These are phyloP conservation scores for Hypoxylon sp. DNA, from an alignment of 2,329 filamentous ascomycete genomes.

Conservation along the genomic window DNA sequence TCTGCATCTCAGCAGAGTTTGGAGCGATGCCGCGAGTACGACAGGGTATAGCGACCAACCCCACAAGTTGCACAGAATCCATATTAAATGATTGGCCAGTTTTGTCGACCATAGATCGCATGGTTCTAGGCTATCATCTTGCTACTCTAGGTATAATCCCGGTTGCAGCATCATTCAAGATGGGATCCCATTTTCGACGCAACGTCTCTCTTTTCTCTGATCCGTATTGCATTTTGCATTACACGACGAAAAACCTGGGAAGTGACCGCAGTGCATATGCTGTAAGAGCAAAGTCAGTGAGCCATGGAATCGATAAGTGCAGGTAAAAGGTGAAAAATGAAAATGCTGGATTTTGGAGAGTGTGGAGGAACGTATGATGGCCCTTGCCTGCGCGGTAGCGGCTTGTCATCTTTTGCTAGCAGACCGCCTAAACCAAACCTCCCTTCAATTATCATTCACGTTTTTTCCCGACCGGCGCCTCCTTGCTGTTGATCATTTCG, in stretches of 20 bases:
- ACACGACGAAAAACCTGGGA: slow-evolving; percentile 4
- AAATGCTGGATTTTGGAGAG: neutral
- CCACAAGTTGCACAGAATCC: slow-evolving; percentile 24
- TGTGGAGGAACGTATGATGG: neutral
- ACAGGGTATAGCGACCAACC: slow-evolving; percentile 19
- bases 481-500: slow-evolving; percentile 29
- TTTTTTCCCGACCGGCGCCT: slow-evolving; percentile 8
- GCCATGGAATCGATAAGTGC: neutral
- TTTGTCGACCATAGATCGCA: slow-evolving; percentile 28
- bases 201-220: slow-evolving; percentile 16
- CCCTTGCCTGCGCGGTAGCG: slow-evolving; percentile 1
- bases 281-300: neutral
- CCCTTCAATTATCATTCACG: neutral
- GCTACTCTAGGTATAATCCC: slow-evolving; percentile 4
- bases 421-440: slow-evolving; percentile 24
- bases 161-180: slow-evolving; percentile 12
- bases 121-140: slow-evolving; percentile 26
- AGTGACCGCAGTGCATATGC: slow-evolving; percentile 27
- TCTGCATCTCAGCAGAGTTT: slow-evolving; percentile 11
- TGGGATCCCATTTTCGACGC: slow-evolving; percentile 27
- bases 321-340: slow-evolving; percentile 6
- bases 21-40: slow-evolving; percentile 34
- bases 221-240: slow-evolving; percentile 9
- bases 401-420: slow-evolving; percentile 8
- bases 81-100: slow-evolving; percentile 35